These are phyloP conservation scores for Abortiporus biennis DNA, from an alignment of 1,284 basidiomycete genomes.

Conservation along the genomic window DNA sequence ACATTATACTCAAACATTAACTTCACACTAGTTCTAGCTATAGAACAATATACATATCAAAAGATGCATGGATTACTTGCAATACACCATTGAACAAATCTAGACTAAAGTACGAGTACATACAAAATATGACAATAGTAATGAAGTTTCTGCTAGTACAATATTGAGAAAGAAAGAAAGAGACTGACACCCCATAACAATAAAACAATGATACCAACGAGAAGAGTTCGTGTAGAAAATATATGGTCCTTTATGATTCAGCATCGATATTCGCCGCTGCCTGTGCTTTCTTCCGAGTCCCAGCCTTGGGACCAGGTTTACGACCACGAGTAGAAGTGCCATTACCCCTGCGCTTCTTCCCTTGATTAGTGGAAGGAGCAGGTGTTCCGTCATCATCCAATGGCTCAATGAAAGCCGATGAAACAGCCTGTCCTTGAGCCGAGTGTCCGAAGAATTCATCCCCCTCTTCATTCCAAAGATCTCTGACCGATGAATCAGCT, in stretches of 20 bases:
- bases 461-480: constrained; percentile 79
- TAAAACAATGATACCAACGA: constrained; percentile 2
- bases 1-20: no score
- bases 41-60: no score
- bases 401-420: constrained; percentile 18
- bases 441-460: constrained; percentile 75
- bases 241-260: constrained; percentile 11
- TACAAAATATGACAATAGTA: background rate
- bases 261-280: constrained; percentile 10
- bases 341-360: constrained; percentile 37
- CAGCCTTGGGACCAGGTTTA: constrained; percentile 24
- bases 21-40: no score
- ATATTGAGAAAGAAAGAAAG: constrained; percentile 1
- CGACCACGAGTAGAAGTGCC: constrained; percentile 32
- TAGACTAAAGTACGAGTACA: background rate
- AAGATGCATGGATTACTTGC: background rate
- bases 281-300: constrained; percentile 20
- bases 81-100: background rate
- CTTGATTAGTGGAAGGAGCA: constrained; percentile 20
- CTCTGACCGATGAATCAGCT: constrained; percentile 42
- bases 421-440: constrained; percentile 11
- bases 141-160: background rate
- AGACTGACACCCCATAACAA: background rate
- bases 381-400: constrained; percentile 34
- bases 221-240: background rate